Evolutionary conservation across 345 rosid species (phyloP).

Genomic region (Tarenaya hassleriana): DNA sequence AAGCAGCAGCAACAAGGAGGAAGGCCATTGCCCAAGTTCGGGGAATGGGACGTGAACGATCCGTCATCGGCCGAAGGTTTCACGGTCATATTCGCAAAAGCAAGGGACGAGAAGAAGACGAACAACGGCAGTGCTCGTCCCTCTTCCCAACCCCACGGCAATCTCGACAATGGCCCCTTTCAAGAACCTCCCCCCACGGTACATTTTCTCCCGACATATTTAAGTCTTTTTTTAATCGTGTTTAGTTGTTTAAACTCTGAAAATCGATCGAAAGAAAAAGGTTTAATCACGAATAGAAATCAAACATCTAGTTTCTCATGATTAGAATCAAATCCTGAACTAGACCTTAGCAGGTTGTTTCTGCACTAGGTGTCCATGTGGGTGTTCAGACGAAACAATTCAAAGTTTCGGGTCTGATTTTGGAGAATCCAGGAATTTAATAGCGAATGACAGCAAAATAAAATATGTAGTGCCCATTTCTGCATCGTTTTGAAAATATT

Average conservation of each 20-base stretch:
- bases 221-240: too few relatives aligned
- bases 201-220: constrained; percentile 7
- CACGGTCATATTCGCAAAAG: constrained; percentile 63
- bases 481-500: background rate
- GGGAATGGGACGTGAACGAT: constrained; percentile 74
- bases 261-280: too few relatives aligned
- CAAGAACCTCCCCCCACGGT: constrained; percentile 31
- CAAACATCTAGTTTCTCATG: too few relatives aligned
- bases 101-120: constrained; percentile 57
- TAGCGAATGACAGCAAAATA: background rate
- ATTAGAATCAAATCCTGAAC: too few relatives aligned
- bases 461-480: constrained; percentile 10
- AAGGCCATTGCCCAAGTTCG: constrained; percentile 62
- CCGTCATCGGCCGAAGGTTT: constrained; percentile 74
- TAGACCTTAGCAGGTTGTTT: too few relatives aligned
- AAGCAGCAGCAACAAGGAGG: constrained; percentile 43
- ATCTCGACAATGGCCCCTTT: constrained; percentile 6
- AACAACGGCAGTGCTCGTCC: constrained; percentile 31
- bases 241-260: background rate
- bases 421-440: background rate
- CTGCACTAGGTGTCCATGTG: too few relatives aligned
- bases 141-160: constrained; percentile 29
- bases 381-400: too few relatives aligned
- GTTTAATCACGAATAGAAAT: too few relatives aligned
- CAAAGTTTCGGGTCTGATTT: background rate